phyloP scores from a whole-genome alignment of 192 early-diverging fungal species.

The Coemansia sp. region DNA sequence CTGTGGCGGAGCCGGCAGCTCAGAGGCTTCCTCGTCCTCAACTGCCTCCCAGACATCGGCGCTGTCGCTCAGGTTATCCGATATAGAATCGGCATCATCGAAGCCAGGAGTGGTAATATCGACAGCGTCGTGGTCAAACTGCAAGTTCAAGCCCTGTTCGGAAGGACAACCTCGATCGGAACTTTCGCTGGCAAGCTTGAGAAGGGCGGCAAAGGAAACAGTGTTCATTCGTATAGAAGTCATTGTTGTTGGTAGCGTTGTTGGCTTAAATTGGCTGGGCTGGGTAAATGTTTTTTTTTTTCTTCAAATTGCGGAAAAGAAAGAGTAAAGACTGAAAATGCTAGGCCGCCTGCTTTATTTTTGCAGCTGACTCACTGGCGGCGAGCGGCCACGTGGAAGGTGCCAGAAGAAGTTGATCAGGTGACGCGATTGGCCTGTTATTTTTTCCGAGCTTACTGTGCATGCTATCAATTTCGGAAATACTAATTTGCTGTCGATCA shows the following conservation, averaged over 20 bases:
- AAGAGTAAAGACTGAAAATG: neutral
- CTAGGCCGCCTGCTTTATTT: neutral
- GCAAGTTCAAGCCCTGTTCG: slow-evolving; percentile 1
- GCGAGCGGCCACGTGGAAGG: neutral
- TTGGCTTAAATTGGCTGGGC: neutral
- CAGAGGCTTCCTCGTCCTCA: neutral
- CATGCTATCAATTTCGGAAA: neutral
- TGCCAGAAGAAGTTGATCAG: neutral
- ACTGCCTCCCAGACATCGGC: neutral
- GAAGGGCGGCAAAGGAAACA: slow-evolving; percentile 33
- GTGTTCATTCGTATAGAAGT: slow-evolving; percentile 52
- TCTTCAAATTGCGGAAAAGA: neutral
- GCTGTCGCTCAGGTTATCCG: neutral
- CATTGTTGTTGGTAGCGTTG: slow-evolving; percentile 18
- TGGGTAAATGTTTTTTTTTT: neutral
- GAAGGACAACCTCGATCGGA: neutral
- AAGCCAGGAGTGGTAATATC: slow-evolving; percentile 4
- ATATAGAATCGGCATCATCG: neutral
- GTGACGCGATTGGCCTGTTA: neutral
- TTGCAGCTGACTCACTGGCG: neutral
- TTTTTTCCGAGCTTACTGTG: neutral
- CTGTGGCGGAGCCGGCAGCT: neutral
- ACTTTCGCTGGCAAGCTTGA: neutral
- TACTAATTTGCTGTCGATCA: neutral
- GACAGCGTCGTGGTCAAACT: neutral